Base-by-base conservation (phyloP, 2,329 filamentous ascomycete genomes). In the Orbilia brochopaga region DNA sequence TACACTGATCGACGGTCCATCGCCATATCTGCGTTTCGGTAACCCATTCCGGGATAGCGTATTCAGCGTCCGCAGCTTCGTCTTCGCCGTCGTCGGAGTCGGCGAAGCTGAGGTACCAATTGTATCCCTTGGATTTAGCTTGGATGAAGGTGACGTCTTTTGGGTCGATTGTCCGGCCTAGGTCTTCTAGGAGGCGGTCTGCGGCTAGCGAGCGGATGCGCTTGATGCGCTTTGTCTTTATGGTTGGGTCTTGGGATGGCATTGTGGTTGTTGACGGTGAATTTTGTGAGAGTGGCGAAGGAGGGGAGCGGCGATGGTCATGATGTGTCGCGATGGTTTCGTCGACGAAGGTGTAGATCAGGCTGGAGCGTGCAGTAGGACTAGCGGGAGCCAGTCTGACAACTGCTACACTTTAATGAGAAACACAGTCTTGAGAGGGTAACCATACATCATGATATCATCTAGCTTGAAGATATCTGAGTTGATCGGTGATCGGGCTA, bases 41-140 rank as follows among this genome's bases (percentile, higher is more conserved):
- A 5, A 51, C 52, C 59, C 60, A 70, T 10, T 44, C 44, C n/a
- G 66, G 66, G 8, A 70, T 10, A 2, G 48, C 27, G 35, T 48
- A 64, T 44, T 70, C 66, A 0, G 48, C 27, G 35, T 48, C 59
- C 37, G 64, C 66, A 0, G 54, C 55, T 11, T 24, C 42, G 4
- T 46, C 11, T 10, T 44, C 17, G 1, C 27, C 15, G 7, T 44
- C 54, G 6, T 48, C 51, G 23, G 50, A 23, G 4, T 19, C 5
- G n/a, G 59, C 52, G 11, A 56, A n/a, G 1, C 13, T 8, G 5
- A 64, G 48, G 17, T 52, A 64, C 66, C 59, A 70, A n/a, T 54
- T 24, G 21, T 70, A 70, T 8, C 54, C 59, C 37, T 42, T 70
- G 8, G 21, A 21, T 17, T 24, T n/a, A 10, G 40, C 6, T 0